Evolutionary conservation across 2,329 filamentous ascomycete species (phyloP).

Genomic region (Cordyceps tenuipes): DNA sequence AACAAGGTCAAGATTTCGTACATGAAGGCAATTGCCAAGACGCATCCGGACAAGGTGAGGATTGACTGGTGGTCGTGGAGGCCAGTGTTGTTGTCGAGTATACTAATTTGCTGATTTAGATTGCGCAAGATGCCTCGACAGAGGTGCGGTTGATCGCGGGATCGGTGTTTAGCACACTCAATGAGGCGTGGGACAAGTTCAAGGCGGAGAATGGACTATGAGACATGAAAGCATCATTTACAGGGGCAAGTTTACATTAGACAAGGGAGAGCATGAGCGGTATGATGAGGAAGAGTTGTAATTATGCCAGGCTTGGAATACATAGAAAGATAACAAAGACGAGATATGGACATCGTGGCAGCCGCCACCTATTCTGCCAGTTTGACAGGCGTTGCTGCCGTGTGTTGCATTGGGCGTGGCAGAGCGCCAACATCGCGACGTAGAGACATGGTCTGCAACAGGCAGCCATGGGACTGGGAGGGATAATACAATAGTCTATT

Average conservation of each 20-base stretch:
- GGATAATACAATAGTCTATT: neutral
- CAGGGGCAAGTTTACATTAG: constrained; percentile 4
- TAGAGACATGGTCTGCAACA: too few species aligned
- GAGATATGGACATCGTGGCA: neutral
- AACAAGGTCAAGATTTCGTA: constrained; percentile 96
- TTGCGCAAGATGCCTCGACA: constrained; percentile 55
- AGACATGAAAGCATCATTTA: constrained; percentile 11
- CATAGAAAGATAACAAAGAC: neutral
- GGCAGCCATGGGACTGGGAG: too few species aligned
- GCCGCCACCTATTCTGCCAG: neutral
- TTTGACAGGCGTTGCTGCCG: neutral
- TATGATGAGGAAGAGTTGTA: neutral
- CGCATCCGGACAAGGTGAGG: constrained; percentile 95
- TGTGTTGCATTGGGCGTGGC: neutral
- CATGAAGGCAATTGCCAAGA: constrained; percentile 98
- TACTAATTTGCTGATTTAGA: constrained; percentile 29
- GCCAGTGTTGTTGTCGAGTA: neutral
- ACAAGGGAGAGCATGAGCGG: neutral
- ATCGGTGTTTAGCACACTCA: constrained; percentile 58
- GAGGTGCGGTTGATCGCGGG: constrained; percentile 59
- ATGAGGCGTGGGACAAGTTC: constrained; percentile 68
- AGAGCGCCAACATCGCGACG: too few species aligned
- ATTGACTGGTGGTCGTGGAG: neutral
- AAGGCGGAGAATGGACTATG: constrained; percentile 60
- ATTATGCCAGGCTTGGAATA: neutral